Conservation (phyloP, 495 filamentous ascomycete species). For the Amniculicola lignicola region DNA sequence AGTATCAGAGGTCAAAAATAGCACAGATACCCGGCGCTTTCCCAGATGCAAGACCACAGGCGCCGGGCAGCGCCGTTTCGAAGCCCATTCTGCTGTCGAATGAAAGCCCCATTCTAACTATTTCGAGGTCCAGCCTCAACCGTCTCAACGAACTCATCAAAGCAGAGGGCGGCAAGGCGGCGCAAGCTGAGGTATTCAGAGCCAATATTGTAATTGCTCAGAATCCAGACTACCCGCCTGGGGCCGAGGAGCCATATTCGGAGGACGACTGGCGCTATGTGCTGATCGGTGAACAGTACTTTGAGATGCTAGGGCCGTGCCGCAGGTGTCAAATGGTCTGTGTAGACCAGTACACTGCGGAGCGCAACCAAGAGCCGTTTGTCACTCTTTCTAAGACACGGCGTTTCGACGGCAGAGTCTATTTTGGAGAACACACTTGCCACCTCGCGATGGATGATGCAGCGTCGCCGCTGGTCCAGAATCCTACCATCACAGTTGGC, state of each 20-base stretch:
- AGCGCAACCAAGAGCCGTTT: conserved; percentile 79
- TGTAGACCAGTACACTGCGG: conserved; percentile 77
- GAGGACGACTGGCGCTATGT: conserved; percentile 57
- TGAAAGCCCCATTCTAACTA: conserved; percentile 84
- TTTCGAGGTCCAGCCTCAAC: conserved; percentile 76
- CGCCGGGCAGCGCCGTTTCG: conserved; percentile 38
- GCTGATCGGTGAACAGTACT: conserved; percentile 52
- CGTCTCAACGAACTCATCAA: conserved; percentile 69
- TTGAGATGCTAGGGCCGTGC: conserved; percentile 76
- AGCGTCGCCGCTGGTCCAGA: conserved; percentile 36
- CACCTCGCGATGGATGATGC: conserved; percentile 42
- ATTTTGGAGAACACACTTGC: conserved; percentile 72
- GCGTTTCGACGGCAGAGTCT: conserved; percentile 73
- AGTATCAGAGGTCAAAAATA: conserved; percentile 36
- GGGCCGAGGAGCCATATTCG: conserved; percentile 54
- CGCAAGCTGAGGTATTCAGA: conserved; percentile 70
- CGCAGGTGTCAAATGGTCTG: conserved; percentile 94
- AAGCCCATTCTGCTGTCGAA: conserved; percentile 80
- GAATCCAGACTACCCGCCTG: conserved; percentile 43
- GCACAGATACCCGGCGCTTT: conserved; percentile 55
- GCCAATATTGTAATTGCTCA: conserved; percentile 77
- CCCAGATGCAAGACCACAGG: conserved; percentile 48
- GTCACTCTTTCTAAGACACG: conserved; percentile 83
- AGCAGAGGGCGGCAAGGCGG: conserved; percentile 53
- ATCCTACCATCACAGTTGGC: conserved; percentile 56